Evolutionary conservation across 2,329 filamentous ascomycete genomes (phyloP).

Genomic region (Diaporthe citrichinensis): DNA sequence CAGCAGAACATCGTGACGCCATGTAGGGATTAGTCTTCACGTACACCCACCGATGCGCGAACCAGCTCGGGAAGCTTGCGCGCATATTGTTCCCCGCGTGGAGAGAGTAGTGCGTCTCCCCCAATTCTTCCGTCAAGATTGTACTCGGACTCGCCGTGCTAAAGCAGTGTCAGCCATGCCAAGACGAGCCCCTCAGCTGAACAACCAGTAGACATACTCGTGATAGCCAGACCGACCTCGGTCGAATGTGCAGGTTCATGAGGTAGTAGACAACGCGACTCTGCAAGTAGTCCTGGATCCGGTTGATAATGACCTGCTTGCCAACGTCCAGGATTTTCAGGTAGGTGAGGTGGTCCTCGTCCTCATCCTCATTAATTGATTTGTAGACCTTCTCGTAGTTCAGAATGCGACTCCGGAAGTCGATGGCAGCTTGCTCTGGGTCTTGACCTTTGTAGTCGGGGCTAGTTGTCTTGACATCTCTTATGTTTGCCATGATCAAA

Average conservation of each 20-base stretch:
- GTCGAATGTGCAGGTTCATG: slow-evolving; percentile 98
- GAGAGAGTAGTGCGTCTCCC: slow-evolving; percentile 89
- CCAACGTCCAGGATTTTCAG: slow-evolving; percentile 98
- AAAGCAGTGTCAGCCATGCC: slow-evolving; percentile 38
- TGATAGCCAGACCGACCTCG: slow-evolving; percentile 96
- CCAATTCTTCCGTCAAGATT: slow-evolving; percentile 94
- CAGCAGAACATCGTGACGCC: slow-evolving; percentile 47
- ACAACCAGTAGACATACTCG: slow-evolving; percentile 71
- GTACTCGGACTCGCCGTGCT: slow-evolving; percentile 96
- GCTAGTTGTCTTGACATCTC: slow-evolving; percentile 96
- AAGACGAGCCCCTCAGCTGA: slow-evolving; percentile 39
- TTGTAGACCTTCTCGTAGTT: slow-evolving; percentile 99
- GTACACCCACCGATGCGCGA: slow-evolving; percentile 86
- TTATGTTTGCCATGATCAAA: slow-evolving; percentile 97
- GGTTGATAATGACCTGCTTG: slow-evolving; percentile 97
- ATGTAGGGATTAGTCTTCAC: slow-evolving; percentile 48
- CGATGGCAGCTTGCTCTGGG: slow-evolving; percentile 88
- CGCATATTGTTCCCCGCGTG: slow-evolving; percentile 89
- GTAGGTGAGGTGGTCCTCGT: slow-evolving; percentile 91
- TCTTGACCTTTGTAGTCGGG: slow-evolving; percentile 96
- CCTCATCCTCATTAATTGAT: slow-evolving; percentile 84
- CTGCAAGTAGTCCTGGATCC: slow-evolving; percentile 96
- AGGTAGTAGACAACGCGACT: slow-evolving; percentile 97
- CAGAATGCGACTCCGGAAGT: slow-evolving; percentile 93
- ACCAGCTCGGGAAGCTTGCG: slow-evolving; percentile 87